These are phyloP conservation scores for Podospora conica DNA, from an alignment of 495 filamentous ascomycete genomes.

Conservation along the genomic window DNA sequence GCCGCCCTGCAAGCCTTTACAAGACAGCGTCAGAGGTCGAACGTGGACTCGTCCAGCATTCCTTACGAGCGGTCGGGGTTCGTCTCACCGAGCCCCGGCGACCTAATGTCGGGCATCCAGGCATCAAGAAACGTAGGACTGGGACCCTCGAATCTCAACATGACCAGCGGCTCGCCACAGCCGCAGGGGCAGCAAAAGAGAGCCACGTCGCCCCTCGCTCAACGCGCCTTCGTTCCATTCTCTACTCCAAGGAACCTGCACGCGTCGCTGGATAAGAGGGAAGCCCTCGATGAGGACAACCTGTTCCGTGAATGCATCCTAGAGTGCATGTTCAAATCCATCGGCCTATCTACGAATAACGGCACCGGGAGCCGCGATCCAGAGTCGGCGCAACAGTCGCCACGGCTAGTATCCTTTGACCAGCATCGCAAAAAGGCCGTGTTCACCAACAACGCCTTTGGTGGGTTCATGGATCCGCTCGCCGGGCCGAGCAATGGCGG, in stretches of 20 bases:
- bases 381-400: slow-evolving; percentile 76
- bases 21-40: slow-evolving; percentile 31
- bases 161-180: slow-evolving; percentile 6
- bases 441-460: slow-evolving; percentile 81
- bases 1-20: slow-evolving; percentile 64
- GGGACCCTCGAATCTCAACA: slow-evolving; percentile 8
- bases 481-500: slow-evolving; percentile 68
- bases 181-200: slow-evolving; percentile 19
- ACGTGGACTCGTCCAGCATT: slow-evolving; percentile 16
- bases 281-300: slow-evolving; percentile 76
- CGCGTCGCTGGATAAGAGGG: slow-evolving; percentile 56
- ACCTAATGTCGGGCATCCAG: slow-evolving; percentile 75
- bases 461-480: slow-evolving; percentile 77
- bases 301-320: slow-evolving; percentile 84
- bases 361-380: slow-evolving; percentile 55
- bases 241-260: slow-evolving; percentile 48
- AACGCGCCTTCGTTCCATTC: slow-evolving; percentile 53
- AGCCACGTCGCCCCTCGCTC: slow-evolving; percentile 51
- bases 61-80: slow-evolving; percentile 29
- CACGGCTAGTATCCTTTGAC: slow-evolving; percentile 79
- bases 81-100: slow-evolving; percentile 59
- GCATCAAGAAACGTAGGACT: slow-evolving; percentile 48
- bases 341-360: slow-evolving; percentile 70
- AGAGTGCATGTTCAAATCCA: slow-evolving; percentile 92
- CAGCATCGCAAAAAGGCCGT: slow-evolving; percentile 75